A percentile compares a stretch with the other conserved stretches of the same genome.
These are phyloP conservation scores for Debaryomycetaceae sp. DNA, from an alignment of 1,139 yeast genomes.

Conservation along the genomic window DNA sequence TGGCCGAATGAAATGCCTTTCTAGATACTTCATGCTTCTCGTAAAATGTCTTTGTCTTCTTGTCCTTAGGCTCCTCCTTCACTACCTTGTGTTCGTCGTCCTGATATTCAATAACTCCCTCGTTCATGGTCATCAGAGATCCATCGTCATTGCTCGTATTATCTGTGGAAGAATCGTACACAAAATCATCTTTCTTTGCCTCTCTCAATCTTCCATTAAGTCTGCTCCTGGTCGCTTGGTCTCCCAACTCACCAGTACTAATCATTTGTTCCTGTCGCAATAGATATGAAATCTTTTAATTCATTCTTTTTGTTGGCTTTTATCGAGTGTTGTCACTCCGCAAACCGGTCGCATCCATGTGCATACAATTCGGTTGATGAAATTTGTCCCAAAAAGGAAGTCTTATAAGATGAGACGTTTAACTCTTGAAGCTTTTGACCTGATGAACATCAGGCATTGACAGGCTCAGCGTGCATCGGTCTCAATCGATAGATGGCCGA, in stretches of 20 bases:
- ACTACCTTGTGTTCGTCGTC: background rate
- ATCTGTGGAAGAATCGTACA: background rate
- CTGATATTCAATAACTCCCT: background rate
- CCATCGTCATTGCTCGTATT: background rate
- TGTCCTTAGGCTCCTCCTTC: background rate
- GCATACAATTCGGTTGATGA: background rate
- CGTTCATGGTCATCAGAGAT: background rate
- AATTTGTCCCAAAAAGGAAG: background rate
- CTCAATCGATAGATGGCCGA: too few relatives aligned
- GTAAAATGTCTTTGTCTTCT: constrained; percentile 32
- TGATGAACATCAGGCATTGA: too few relatives aligned
- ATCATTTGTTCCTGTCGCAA: too few relatives aligned
- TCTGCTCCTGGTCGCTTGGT: too few relatives aligned
- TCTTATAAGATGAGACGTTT: background rate
- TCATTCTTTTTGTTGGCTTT: background rate
- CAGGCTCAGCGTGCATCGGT: too few relatives aligned
- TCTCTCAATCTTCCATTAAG: background rate
- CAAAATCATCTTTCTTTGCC: background rate
- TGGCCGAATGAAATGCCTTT: constrained; percentile 80
- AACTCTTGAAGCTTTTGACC: background rate
- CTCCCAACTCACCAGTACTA: too few relatives aligned
- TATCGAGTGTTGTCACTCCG: background rate
- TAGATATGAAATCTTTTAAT: too few relatives aligned
- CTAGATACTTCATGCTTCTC: constrained; percentile 86
- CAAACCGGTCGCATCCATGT: background rate